These are phyloP conservation scores for Fusarium staphyleae DNA, from an alignment of 2,329 filamentous ascomycete species.

Conservation along the genomic window DNA sequence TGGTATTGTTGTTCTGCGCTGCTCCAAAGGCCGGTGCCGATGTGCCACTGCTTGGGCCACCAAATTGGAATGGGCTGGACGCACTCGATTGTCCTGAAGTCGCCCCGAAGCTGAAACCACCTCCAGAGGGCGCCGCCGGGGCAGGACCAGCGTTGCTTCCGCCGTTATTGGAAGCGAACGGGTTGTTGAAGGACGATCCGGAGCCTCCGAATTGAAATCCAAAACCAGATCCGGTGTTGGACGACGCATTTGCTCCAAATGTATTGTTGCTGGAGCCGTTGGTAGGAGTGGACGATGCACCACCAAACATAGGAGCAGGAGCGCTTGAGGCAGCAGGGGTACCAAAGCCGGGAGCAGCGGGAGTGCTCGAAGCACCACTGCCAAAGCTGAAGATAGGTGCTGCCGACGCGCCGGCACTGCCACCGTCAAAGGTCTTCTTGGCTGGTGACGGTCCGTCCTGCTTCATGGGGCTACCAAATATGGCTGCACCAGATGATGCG, in stretches of 20 bases:
- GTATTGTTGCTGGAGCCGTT: constrained; percentile 39
- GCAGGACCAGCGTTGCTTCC: constrained; percentile 36
- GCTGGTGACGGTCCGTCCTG: constrained; percentile 51
- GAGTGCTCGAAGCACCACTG: constrained; percentile 18
- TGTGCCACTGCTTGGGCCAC: constrained; percentile 37
- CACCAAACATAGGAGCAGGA: constrained; percentile 46
- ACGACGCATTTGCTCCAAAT: constrained; percentile 48
- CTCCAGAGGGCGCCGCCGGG: constrained; percentile 35
- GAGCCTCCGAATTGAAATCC: constrained; percentile 46
- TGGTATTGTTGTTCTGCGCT: constrained; percentile 29
- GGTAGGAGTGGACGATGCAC: constrained; percentile 35
- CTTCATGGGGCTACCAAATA: constrained; percentile 55
- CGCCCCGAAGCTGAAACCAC: constrained; percentile 51
- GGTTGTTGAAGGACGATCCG: constrained; percentile 49
- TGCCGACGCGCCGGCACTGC: constrained; percentile 31
- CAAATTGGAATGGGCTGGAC: constrained; percentile 50
- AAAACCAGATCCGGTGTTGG: constrained; percentile 36
- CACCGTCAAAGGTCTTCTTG: constrained; percentile 47
- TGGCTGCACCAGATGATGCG: constrained; percentile 37
- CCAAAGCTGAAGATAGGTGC: constrained; percentile 49
- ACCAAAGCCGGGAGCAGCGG: constrained; percentile 45
- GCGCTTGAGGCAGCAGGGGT: constrained; percentile 43
- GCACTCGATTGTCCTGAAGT: constrained; percentile 41
- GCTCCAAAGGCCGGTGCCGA: constrained; percentile 42
- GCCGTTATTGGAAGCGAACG: constrained; percentile 46